These are phyloP conservation scores for Hemisphaericaspora xylofermentans DNA, from an alignment of 1,139 yeast species.

Conservation along the genomic window DNA sequence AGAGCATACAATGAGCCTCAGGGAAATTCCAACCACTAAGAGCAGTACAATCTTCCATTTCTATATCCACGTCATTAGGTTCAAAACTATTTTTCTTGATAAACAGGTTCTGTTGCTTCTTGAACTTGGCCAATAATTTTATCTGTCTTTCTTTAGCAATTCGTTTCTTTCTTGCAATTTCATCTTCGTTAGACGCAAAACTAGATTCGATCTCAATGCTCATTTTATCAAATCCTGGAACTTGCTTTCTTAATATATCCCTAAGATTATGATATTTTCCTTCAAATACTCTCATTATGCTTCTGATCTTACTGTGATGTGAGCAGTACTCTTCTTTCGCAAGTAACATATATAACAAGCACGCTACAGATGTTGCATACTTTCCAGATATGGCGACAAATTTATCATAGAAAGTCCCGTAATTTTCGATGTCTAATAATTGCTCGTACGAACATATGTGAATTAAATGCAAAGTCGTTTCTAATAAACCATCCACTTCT, in stretches of 20 bases:
- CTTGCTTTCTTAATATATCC: slow-evolving; percentile 19
- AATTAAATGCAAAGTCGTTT: slow-evolving; percentile 63
- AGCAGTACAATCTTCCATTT: slow-evolving; percentile 32
- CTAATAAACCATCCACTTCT: slow-evolving; percentile 56
- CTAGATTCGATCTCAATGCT: slow-evolving; percentile 19
- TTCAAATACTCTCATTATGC: slow-evolving; percentile 45
- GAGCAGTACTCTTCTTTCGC: slow-evolving; percentile 35
- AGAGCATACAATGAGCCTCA: slow-evolving; percentile 77
- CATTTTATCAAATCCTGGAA: slow-evolving; percentile 22
- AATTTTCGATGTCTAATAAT: slow-evolving; percentile 25
- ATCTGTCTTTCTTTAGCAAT: slow-evolving; percentile 72
- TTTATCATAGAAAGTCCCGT: slow-evolving; percentile 37
- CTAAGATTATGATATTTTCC: slow-evolving; percentile 25
- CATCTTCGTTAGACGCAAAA: slow-evolving; percentile 33
- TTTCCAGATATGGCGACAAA: slow-evolving; percentile 29
- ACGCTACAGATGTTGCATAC: slow-evolving; percentile 41
- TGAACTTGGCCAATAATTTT: slow-evolving; percentile 73
- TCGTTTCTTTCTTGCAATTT: slow-evolving; percentile 59
- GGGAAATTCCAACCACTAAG: slow-evolving; percentile 67
- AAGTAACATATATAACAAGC: slow-evolving; percentile 45
- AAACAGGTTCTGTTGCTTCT: slow-evolving; percentile 73
- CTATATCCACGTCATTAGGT: slow-evolving; percentile 31
- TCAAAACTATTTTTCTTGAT: slow-evolving; percentile 48
- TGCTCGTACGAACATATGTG: slow-evolving; percentile 51
- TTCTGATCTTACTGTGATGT: slow-evolving; percentile 54